Evolutionary conservation across 2,329 filamentous ascomycete species (phyloP).

Genomic region (Clathrospora elynae): DNA sequence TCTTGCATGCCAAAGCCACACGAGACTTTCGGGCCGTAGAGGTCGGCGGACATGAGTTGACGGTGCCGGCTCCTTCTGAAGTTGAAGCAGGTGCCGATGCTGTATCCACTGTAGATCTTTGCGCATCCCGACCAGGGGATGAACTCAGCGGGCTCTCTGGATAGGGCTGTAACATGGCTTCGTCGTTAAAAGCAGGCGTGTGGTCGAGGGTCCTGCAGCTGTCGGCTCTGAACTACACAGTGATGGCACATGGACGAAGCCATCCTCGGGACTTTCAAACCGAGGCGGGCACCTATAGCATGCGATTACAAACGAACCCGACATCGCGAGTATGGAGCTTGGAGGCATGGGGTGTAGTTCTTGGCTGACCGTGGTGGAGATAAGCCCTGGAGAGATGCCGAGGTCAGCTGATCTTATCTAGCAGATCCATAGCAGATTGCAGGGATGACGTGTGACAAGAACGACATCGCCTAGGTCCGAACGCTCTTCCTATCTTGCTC

Average conservation of each 20-base stretch:
- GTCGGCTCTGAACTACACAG: not conserved
- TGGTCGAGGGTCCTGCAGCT: constrained; percentile 2
- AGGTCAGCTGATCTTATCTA: constrained; percentile 13
- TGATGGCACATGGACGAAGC: constrained; percentile 2
- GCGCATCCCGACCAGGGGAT: constrained; percentile 3
- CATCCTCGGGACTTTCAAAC: not conserved
- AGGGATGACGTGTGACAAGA: constrained; percentile 1
- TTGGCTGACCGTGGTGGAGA: no score
- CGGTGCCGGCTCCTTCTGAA: constrained; percentile 11
- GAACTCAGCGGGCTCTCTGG: constrained; percentile 4
- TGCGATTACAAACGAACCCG: no score
- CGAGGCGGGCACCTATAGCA: constrained; percentile 5
- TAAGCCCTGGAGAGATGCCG: no score
- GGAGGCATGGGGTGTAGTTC: no score
- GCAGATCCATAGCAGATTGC: no score
- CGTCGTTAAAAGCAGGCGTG: constrained; percentile 5
- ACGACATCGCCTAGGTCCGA: constrained; percentile 1
- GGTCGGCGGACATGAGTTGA: constrained; percentile 4
- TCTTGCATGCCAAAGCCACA: constrained; percentile 32
- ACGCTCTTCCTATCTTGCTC: constrained; percentile 5
- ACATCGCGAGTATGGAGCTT: no score
- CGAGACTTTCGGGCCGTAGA: constrained; percentile 23
- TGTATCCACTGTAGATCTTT: not conserved
- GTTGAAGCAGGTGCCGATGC: constrained; percentile 8
- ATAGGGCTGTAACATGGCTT: constrained; percentile 12